Base-by-base conservation (phyloP, 805 yeast species). In the Cephaloascus fragrans region DNA sequence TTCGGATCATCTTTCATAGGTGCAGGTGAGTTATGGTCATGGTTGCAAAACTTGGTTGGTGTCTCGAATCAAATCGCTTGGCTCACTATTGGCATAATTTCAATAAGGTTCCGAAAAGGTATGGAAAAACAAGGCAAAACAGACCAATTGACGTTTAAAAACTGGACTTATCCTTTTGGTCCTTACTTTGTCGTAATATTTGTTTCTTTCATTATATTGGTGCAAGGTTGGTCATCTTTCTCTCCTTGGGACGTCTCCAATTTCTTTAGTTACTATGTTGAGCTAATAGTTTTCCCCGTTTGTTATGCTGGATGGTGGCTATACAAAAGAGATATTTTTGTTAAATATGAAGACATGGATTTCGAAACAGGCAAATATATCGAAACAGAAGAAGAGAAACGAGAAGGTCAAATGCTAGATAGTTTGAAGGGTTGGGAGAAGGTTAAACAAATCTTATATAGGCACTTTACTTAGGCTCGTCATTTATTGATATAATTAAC, bases 1-100 rank as follows among this genome's bases (percentile, higher is more conserved):
- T 77, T 77, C 48, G 83, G 77, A 2, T 69, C 80, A 3, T 73
- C 79, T 1, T 72, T 71, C 46, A 64, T 71, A 40, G 73, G 74
- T 18, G 69, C 75, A 1, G 77, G 77, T 34, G 57, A 61, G n/a
- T 55, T 73, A 32, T 73, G 77, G 77, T 45, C 61, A 14, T 72
- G 77, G 76, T 53, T 72, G 40, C 77, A 70, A 55, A 58, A 67
- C 40, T 61, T 71, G 39, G 76, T 71, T 39, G 77, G 75, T 47
- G 72, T 72, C 16, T 69, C 77, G 4, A 72, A 72, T 49, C 72
- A 69, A 50, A 49, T 72, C 35, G 65, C 74, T 19, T 71, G 78
- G 78, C 56, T 67, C 48, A 55, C 62, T 40, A 72, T 71, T 41
- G 71, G 68, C 34, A 56, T 72, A 32, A 66, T 69, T n/a, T 64